Evolutionary conservation across 306 rosid genomes (phyloP).

Genomic region (Astragalus glycyphyllos): DNA sequence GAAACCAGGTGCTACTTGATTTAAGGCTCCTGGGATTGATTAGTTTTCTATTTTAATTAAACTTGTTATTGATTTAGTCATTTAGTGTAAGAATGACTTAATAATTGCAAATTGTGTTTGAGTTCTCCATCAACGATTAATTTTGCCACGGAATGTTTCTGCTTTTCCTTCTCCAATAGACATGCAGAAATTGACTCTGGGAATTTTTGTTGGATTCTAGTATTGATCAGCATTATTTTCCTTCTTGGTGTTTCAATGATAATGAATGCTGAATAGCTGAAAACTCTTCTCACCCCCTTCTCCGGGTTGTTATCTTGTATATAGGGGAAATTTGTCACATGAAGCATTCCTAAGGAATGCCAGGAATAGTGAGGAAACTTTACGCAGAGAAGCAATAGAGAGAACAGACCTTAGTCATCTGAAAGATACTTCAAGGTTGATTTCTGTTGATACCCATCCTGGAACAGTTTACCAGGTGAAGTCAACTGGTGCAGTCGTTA

Average conservation of each 20-base stretch:
- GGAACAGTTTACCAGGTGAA: constrained; percentile 93
- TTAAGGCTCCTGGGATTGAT: not conserved
- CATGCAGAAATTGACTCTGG: constrained; percentile 9
- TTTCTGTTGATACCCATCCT: constrained; percentile 79
- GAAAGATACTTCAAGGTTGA: constrained; percentile 84
- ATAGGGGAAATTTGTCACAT: constrained; percentile 90
- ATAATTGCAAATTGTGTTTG: constrained; percentile 6
- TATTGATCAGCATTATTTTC: constrained; percentile 15
- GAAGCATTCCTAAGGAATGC: constrained; percentile 97
- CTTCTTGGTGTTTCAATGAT: constrained; percentile 31
- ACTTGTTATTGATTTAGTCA: constrained; percentile 13
- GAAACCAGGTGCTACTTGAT: constrained; percentile 5
- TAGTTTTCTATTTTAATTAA: constrained; percentile 29
- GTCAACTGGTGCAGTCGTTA: constrained; percentile 97
- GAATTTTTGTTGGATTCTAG: constrained; percentile 25
- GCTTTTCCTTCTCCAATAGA: constrained; percentile 19
- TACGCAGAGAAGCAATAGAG: constrained; percentile 96
- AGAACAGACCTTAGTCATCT: constrained; percentile 96
- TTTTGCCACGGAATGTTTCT: constrained; percentile 17
- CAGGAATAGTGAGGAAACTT: constrained; percentile 93
- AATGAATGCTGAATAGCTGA: constrained; percentile 39
- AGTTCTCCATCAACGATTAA: constrained; percentile 35
- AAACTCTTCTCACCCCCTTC: constrained; percentile 15
- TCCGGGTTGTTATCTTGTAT: constrained; percentile 20
- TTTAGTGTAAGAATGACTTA: constrained; percentile 28